Evolutionary conservation across 345 rosid genomes (phyloP), one percentile per base, ranked within the genome.

Genomic region (Bretschneidera sinensis): DNA sequence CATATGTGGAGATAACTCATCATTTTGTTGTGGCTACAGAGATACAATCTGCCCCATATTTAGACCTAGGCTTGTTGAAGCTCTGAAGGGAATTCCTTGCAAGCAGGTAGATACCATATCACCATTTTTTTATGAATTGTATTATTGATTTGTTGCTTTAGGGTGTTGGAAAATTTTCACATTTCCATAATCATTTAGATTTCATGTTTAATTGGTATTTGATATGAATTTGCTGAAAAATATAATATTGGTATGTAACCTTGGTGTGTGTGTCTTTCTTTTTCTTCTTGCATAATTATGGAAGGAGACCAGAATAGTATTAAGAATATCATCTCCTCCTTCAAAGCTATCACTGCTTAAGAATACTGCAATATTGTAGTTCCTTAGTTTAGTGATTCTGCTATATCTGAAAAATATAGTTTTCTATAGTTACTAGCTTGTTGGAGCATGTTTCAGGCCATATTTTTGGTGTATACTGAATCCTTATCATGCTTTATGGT

Each of bases 1-100:
- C 71, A 89, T 97, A 45, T 89, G 98, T 59, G 98, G 98, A 58
- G 92, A 87, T 74, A 92, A 92, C 71, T 92, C 97, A 45, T 87
- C 98, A 24, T 85, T 75, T 64, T 89, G 92, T 55, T 92, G 94
- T 70, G 97, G 98, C 48, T 92, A 87, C 57, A 72, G 71, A 69
- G 90, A 87, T 66, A 84, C 83, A 22, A 76, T 65, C 70, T 87
- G 96, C 20, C 91, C 96, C 17, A 81, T 92, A 61, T 89, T 87
- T 67, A 83, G 82, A 69, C 97, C 97, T 62, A 84, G 96, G 77
- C 80, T 81, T 54, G 87, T 92, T 35, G 96, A 89, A 71, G 84
- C 96, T 60, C 58, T 92, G 74, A 84, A 87, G 63, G 96, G 79
- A 43, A 77, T 78, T 76, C 84, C 87, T 49, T 92, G 91, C 80